phyloP scores from a whole-genome alignment of 2,329 filamentous ascomycete species.

The Cercospora canescens region DNA sequence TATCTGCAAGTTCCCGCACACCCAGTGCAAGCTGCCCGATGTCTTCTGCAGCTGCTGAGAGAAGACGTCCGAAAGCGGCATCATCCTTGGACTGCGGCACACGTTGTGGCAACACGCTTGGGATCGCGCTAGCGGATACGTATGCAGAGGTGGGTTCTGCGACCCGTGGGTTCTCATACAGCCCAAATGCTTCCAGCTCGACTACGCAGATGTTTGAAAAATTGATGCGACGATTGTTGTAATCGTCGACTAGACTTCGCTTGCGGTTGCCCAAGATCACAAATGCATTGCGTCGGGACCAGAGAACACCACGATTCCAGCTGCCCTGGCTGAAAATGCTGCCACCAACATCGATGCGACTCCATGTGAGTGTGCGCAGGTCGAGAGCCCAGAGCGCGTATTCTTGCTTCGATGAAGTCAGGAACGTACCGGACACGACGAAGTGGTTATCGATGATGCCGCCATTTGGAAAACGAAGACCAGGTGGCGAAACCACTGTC shows the following conservation, averaged over 20 bases:
- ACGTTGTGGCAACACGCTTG: constrained; percentile 14
- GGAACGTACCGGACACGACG: constrained; percentile 93
- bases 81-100: constrained; percentile 34
- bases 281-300: constrained; percentile 91
- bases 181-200: constrained; percentile 92
- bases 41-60: constrained; percentile 78
- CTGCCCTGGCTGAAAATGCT: constrained; percentile 95
- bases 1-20: constrained; percentile 85
- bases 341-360: constrained; percentile 89
- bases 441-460: constrained; percentile 95
- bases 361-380: constrained; percentile 85
- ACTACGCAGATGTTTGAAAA: constrained; percentile 97
- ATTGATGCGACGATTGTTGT: constrained; percentile 96
- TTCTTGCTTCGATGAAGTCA: constrained; percentile 97
- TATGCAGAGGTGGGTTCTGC: constrained; percentile 78
- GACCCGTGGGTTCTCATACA: constrained; percentile 92
- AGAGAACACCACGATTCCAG: constrained; percentile 94
- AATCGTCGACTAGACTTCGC: constrained; percentile 91
- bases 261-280: constrained; percentile 94
- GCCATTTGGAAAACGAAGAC: constrained; percentile 91
- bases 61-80: constrained; percentile 72
- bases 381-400: constrained; percentile 97
- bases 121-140: constrained; percentile 74
- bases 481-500: constrained; percentile 81
- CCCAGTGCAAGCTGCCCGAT: constrained; percentile 78